Evolutionary conservation across 371 early-diverging fungal species (phyloP).

Genomic region (Sporodiniella umbellata): DNA sequence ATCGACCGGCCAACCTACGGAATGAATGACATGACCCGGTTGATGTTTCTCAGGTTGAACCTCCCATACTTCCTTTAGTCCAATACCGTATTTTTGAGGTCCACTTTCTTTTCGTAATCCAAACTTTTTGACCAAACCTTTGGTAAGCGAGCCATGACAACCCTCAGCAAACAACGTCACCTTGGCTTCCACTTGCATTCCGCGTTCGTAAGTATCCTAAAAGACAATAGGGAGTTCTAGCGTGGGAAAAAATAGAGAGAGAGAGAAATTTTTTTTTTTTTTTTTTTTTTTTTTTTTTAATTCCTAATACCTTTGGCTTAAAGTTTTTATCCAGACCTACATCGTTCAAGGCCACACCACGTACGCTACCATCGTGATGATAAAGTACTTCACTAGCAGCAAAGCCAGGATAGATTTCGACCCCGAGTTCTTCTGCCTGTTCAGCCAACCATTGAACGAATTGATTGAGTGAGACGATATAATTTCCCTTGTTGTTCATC

Average conservation of each 20-base stretch:
- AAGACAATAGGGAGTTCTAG: background rate
- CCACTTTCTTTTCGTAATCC: conserved; percentile 81
- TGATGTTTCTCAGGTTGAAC: conserved; percentile 83
- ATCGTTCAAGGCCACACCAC: conserved; percentile 94
- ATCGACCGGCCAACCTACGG: conserved; percentile 93
- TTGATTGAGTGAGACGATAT: conserved; percentile 91
- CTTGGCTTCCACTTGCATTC: conserved; percentile 94
- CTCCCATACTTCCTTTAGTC: conserved; percentile 98
- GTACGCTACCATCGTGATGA: conserved; percentile 85
- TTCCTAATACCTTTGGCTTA: conserved; percentile 75
- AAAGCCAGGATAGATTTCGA: conserved; percentile 93
- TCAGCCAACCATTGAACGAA: conserved; percentile 96
- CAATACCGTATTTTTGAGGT: conserved; percentile 91
- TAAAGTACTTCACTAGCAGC: conserved; percentile 93
- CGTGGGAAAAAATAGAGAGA: conserved; percentile 13
- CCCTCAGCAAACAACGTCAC: conserved; percentile 97
- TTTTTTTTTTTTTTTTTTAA: too few species aligned
- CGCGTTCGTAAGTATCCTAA: conserved; percentile 86
- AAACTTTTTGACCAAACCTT: conserved; percentile 84
- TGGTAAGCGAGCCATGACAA: conserved; percentile 95
- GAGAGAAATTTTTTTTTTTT: too few species aligned
- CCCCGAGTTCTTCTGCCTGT: conserved; percentile 94
- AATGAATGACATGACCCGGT: conserved; percentile 85
- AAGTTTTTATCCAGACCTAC: conserved; percentile 92
- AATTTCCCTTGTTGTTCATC: conserved; percentile 96